Base-by-base conservation (phyloP, 2,329 filamentous ascomycete species). In the Neocatenulostroma microsporum region DNA sequence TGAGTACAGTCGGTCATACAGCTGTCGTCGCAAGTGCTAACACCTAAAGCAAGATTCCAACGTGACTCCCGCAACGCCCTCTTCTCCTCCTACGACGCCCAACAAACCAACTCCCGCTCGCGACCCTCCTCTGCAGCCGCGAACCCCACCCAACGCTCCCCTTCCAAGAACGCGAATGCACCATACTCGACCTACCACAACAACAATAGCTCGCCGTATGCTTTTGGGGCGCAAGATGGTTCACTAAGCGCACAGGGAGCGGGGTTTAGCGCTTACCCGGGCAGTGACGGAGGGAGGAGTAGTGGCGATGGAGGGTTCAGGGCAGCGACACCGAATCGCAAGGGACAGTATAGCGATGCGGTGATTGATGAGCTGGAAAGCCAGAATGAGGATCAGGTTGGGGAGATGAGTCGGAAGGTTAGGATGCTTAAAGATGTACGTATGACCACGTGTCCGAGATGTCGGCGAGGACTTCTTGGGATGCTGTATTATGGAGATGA, bases 351-450 rank as follows among this genome's bases (percentile, higher is more conserved):
- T 62, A 89, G 82, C 57, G 82, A 93, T 54, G 84, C 88, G 14
- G 86, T 94, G 31, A 73, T 98, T 36, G 86, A 85, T 58, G 87
- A 94, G 65, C 73, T 98, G 42, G 91, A 98, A 68, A 89, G 84
- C 55, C 91, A 98, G 67, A 96, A 96, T 58, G 88, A 95, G 51
- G 72, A 78, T 40, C 82, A 95, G 53, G 80, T 95, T 9, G 82
- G 86, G 44, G 86, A 87, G n/a, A 88, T 95, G 56, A 74, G 85
- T 49, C 83, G 83, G 48, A 95, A 94, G 64, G 89, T 96, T 42
- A 79, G 74, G 67, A 78, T 87, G 68, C 60, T 96, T 52, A 96
- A 95, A 65, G 78, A 87, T 65, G 87, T 94, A 64, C 58, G 82
- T 49, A 30, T n/a, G n/a, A n/a, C n/a, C n/a, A n/a, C n/a, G n/a